A percentile compares a stretch with the other conserved stretches of the same genome.
phyloP scores from a whole-genome alignment of 2,329 filamentous ascomycete species.

The Arachnomyces sp. region DNA sequence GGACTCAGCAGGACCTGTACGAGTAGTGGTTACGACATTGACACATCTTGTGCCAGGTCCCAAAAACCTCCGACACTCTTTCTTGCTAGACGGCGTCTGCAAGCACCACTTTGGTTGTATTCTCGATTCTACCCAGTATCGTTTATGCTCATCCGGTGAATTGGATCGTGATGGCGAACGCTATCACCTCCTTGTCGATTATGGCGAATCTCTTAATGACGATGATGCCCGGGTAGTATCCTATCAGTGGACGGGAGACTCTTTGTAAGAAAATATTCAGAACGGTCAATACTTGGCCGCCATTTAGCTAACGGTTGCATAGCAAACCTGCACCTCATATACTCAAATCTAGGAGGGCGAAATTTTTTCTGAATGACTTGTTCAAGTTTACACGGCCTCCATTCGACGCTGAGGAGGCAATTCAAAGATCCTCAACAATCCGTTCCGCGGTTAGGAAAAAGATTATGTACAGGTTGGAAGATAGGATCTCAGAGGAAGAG shows the following conservation, averaged over 20 bases:
- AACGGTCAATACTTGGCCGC: background rate
- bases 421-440: no score
- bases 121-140: background rate
- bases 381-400: background rate
- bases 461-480: background rate
- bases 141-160: background rate
- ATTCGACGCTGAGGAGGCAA: background rate
- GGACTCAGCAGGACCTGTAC: background rate
- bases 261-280: slow-evolving; percentile 1
- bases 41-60: slow-evolving; percentile 3
- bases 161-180: background rate
- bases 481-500: background rate
- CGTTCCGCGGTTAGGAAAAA: no score
- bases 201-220: slow-evolving; percentile 3
- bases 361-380: background rate
- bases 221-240: slow-evolving; percentile 1
- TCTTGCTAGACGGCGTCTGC: slow-evolving; percentile 1
- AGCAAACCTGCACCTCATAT: background rate
- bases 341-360: background rate
- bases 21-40: slow-evolving; percentile 1
- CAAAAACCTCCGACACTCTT: background rate
- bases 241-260: slow-evolving; percentile 4
- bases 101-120: background rate
- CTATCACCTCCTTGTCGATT: slow-evolving; percentile 4
- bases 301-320: background rate